Conservation (phyloP, 257 asterid species). For the Przewalskia tangutica region DNA sequence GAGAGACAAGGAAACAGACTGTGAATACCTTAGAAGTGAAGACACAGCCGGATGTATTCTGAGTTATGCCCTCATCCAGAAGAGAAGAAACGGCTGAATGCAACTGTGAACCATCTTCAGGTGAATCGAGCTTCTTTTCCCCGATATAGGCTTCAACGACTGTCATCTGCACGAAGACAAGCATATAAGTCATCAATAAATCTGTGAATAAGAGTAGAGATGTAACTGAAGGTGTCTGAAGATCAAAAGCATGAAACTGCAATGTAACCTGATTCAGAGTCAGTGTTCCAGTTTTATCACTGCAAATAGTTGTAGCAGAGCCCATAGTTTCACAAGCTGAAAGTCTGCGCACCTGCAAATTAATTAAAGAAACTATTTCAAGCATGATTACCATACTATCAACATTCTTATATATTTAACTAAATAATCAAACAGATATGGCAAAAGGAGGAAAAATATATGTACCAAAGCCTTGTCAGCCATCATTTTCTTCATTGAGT, state of each 20-base stretch:
- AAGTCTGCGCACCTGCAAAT: conserved; percentile 86
- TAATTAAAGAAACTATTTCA: conserved; percentile 3
- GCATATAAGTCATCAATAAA: conserved; percentile 7
- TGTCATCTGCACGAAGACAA: conserved; percentile 52
- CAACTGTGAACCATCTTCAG: conserved; percentile 66
- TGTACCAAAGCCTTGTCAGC: conserved; percentile 96
- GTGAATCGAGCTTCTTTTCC: conserved; percentile 43
- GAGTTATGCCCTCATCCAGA: conserved; percentile 78
- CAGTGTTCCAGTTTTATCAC: conserved; percentile 95
- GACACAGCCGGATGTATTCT: conserved; percentile 84
- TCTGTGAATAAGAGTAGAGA: not conserved
- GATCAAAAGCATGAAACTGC: conserved; percentile 5
- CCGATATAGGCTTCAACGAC: conserved; percentile 85
- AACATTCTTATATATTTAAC: not conserved
- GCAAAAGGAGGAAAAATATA: not conserved
- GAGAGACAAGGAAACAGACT: not conserved
- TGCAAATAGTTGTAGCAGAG: conserved; percentile 93
- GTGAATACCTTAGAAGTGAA: conserved; percentile 60
- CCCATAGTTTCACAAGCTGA: conserved; percentile 99
- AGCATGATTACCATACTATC: not conserved
- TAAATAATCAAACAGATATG: not conserved
- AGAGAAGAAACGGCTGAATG: conserved; percentile 45
- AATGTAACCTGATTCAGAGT: conserved; percentile 76
- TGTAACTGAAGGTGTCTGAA: conserved; percentile 6
- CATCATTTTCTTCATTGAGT: conserved; percentile 99